Evolutionary conservation across 2,329 filamentous ascomycete genomes (phyloP), one percentile per base, ranked within the genome.

Genomic region (Diaporthe destruens): DNA sequence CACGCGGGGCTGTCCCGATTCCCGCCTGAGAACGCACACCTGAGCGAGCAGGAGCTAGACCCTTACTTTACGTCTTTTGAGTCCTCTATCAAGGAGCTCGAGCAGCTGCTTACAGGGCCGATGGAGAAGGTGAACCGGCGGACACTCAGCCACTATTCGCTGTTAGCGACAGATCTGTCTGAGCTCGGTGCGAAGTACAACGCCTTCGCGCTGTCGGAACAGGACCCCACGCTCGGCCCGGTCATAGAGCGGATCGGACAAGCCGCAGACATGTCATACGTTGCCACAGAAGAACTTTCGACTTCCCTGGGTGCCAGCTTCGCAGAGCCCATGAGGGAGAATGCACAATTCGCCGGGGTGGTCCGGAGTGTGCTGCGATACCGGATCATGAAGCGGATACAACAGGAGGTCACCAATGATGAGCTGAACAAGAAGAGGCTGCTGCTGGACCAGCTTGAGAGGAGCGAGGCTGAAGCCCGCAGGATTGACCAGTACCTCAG

Each of bases 121-220:
- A 98, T 99, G 86, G 97, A 99, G 81, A 98, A 97, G 81, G 95
- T 98, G 74, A 99, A 98, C 79, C 91, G 96, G 42, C 90, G 96
- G 47, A 95, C 95, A 7, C 85, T 99, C 8, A 94, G 91, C 74
- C 96, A 99, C 78, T 83, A 98, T 12, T 94, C 94, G 18, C 91
- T 93, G 6, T 86, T 98, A 63, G 94, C 94, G 3, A 89, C 94
- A 6, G 96, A 99, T 80, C 88, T 98, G 74, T 94, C 95, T 76
- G 96, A 99, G 79, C 87, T 99, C 11, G 96, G 96, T 9, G 96
- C 95, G n/a, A 90, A 95, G 74, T 98, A 96, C 82, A 99, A 99
- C 79, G 96, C 94, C 0, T 99, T 99, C 82, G 97, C 97, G 0
- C 87, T 99, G 1, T 98, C 95, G 0, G 96, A 99, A 81, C 93